Evolutionary conservation across 2,329 filamentous ascomycete genomes (phyloP), one percentile per base, ranked within the genome.

Genomic region (Ascochyta viciae-villosae): DNA sequence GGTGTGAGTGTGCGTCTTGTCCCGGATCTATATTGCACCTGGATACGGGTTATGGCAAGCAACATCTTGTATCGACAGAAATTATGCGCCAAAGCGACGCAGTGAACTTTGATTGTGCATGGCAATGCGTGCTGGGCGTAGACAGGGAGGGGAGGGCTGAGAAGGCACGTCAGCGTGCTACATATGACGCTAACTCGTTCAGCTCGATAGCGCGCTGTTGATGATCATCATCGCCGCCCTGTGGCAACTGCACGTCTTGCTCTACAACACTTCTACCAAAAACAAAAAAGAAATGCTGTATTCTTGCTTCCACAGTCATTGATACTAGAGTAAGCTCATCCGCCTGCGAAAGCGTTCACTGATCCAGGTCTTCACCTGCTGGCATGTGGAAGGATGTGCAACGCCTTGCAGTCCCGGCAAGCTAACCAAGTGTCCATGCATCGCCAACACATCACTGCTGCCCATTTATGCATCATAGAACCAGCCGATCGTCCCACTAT

Each of bases 341-440:
- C 8, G 26, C 15, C 16, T 33, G 8, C 10, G 29, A 15, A 7
- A 4, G 4, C 29, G 4, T 10, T 10, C 13, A 15, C 13, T 33
- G 13, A 12, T 10, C 13, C n/a, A 19, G 9, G 12, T 19, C n/a
- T 5, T 37, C 16, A 15, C 16, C 15, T 19, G 16, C 16, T 10
- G 15, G 34, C n/a, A 16, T n/a, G n/a, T 37, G 15, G 34, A 16
- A 37, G 13, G 34, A 37, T 37, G 15, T 19, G 34, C 26, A 31
- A 22, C 13, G n/a, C n/a, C 29, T 41, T 38, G 42, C 49, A 46
- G 7, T 6, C 34, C 19, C 10, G 12, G 35, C 49, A 33, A 22
- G 35, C 49, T 52, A 46, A 37, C 34, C 33, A 39, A 8, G 39
- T 46, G 15, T 26, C 40, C 35, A 52, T 53, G 50, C 50, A 53